Evolutionary conservation across 140 eudicot genomes (phyloP).

Genomic region (Senecio squalidus): DNA sequence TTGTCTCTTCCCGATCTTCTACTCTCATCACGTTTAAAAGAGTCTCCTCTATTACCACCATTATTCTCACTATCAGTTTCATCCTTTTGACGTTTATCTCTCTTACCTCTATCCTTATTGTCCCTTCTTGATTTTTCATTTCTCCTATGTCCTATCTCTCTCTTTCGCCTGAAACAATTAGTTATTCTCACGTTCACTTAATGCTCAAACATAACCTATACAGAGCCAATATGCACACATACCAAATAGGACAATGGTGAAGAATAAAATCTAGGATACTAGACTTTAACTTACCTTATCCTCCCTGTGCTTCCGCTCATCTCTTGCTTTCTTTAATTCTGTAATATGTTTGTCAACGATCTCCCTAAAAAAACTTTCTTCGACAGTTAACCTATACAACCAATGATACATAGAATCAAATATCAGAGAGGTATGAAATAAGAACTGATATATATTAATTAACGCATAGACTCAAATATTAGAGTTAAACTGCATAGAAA

Average conservation of each 20-base stretch:
- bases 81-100: slow-evolving; percentile 61
- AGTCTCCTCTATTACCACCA: slow-evolving; percentile 25
- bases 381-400: slow-evolving; percentile 52
- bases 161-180: slow-evolving; percentile 45
- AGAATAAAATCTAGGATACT: not conserved
- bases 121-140: slow-evolving; percentile 54
- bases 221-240: not conserved
- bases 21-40: slow-evolving; percentile 37
- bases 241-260: not conserved
- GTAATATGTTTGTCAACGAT: slow-evolving; percentile 62
- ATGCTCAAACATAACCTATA: not conserved
- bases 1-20: slow-evolving; percentile 59
- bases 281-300: slow-evolving; percentile 54
- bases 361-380: slow-evolving; percentile 60
- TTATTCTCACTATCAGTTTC: slow-evolving; percentile 47
- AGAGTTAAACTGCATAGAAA: not conserved
- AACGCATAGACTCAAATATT: not conserved
- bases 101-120: slow-evolving; percentile 62
- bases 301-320: slow-evolving; percentile 86
- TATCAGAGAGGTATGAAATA: no score
- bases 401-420: no score
- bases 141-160: slow-evolving; percentile 57
- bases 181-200: not conserved
- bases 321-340: slow-evolving; percentile 66
- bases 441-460: not conserved